These are phyloP conservation scores for Entomortierella chlamydospora DNA, from an alignment of 192 early-diverging fungal species.

Conservation along the genomic window DNA sequence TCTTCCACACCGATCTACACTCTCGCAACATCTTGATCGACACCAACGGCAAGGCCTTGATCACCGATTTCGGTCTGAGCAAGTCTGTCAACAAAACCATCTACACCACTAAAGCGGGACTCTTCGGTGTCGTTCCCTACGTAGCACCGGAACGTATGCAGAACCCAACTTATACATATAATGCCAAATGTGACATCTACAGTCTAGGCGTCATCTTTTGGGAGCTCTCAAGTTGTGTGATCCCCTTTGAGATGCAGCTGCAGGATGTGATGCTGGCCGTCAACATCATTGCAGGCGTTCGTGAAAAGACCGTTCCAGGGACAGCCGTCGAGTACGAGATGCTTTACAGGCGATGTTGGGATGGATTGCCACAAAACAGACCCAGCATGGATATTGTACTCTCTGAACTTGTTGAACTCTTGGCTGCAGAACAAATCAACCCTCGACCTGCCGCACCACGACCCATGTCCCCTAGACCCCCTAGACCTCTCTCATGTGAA, in stretches of 20 bases:
- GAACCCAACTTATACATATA: constrained; percentile 54
- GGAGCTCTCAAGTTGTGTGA: constrained; percentile 55
- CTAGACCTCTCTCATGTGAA: constrained; percentile 45
- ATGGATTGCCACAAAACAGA: constrained; percentile 46
- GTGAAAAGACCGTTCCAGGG: constrained; percentile 54
- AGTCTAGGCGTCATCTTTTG: constrained; percentile 58
- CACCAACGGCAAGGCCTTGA: constrained; percentile 53
- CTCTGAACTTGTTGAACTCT: constrained; percentile 45
- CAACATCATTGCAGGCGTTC: constrained; percentile 53
- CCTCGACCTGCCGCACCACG: constrained; percentile 32
- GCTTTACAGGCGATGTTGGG: constrained; percentile 55
- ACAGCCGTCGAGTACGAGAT: constrained; percentile 56
- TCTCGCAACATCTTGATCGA: constrained; percentile 59
- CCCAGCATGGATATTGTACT: constrained; percentile 56
- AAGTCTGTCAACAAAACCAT: constrained; percentile 51
- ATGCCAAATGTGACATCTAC: constrained; percentile 58
- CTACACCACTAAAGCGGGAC: constrained; percentile 49
- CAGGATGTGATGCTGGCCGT: constrained; percentile 58
- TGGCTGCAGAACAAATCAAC: constrained; percentile 47
- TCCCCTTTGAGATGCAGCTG: constrained; percentile 49
- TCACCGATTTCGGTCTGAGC: constrained; percentile 58
- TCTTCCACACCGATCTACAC: constrained; percentile 52
- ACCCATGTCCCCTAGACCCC: constrained; percentile 42
- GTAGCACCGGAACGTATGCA: constrained; percentile 58
- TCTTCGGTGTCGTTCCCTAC: constrained; percentile 57